Evolutionary conservation across 1,284 basidiomycete species (phyloP).

Genomic region (Apiotrichum montevideense): DNA sequence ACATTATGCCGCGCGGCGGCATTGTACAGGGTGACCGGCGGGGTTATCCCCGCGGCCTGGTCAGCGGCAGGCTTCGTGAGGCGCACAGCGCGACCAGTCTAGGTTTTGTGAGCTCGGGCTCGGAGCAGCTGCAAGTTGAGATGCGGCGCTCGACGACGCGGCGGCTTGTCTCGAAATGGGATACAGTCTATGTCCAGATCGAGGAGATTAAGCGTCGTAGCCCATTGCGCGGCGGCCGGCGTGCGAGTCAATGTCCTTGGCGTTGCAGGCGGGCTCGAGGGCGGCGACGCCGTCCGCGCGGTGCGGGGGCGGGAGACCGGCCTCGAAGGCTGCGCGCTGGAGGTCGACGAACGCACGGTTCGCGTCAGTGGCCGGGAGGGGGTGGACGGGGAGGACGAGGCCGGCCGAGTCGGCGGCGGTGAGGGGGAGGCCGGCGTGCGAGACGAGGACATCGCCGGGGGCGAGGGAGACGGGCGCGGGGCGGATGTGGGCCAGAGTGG

Average conservation of each 20-base stretch:
- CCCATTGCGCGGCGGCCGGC: slow-evolving; percentile 37
- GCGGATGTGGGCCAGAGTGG: slow-evolving; percentile 23
- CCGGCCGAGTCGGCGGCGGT: slow-evolving; percentile 8
- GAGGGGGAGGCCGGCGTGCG: slow-evolving; percentile 27
- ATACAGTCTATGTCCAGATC: no score
- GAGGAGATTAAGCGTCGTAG: slow-evolving; percentile 13
- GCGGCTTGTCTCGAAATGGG: no score
- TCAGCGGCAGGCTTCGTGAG: no score
- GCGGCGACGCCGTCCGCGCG: slow-evolving; percentile 17
- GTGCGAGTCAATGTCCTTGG: slow-evolving; percentile 17
- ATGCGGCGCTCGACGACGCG: no score
- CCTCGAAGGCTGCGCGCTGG: slow-evolving; percentile 35
- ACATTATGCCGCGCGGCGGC: no score
- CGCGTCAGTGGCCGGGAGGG: slow-evolving; percentile 19
- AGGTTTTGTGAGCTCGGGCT: no score
- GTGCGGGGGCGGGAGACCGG: slow-evolving; percentile 33
- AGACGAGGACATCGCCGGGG: slow-evolving; percentile 38
- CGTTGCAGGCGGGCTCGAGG: slow-evolving; percentile 25
- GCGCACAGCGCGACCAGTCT: no score
- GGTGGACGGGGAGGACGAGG: slow-evolving; percentile 31
- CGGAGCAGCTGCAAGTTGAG: no score
- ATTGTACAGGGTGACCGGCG: no score
- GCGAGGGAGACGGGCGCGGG: slow-evolving; percentile 21
- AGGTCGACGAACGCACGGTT: slow-evolving; percentile 20
- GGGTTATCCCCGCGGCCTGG: no score